Conservation (phyloP, 768 basidiomycete species). For the Mycena amicta region DNA sequence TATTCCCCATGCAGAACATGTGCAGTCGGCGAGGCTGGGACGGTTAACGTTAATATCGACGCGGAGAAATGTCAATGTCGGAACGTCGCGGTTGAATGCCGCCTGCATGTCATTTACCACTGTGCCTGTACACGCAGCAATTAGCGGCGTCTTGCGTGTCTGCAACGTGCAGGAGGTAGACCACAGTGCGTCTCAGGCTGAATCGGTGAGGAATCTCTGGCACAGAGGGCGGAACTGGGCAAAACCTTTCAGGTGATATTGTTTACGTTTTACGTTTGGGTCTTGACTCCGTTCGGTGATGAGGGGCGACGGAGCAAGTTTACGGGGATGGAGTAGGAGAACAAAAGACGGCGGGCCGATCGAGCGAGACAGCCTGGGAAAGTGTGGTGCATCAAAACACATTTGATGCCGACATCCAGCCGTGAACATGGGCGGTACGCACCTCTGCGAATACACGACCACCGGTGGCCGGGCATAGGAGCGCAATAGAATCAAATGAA, state of each 20-base stretch:
- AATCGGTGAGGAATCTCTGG: no score
- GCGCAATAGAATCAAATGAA: no score
- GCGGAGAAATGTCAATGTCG: neutral
- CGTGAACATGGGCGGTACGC: no score
- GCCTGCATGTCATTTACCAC: neutral
- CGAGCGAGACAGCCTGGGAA: neutral
- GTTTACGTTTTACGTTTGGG: no score
- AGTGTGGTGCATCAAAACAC: neutral
- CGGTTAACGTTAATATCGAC: neutral
- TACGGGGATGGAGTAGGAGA: neutral
- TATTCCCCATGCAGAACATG: slow-evolving; percentile 12
- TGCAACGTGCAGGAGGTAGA: slow-evolving; percentile 16
- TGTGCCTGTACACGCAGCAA: slow-evolving; percentile 17
- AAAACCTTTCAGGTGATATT: no score
- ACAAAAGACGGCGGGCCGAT: neutral
- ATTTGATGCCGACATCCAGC: neutral
- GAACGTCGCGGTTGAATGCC: no score
- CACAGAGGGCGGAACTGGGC: no score
- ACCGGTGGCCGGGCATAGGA: no score
- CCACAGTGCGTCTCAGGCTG: no score
- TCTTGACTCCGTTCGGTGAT: neutral
- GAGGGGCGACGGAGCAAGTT: neutral
- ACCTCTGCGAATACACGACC: no score
- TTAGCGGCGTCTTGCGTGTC: slow-evolving; percentile 6
- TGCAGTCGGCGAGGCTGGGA: slow-evolving; percentile 14